Evolutionary conservation across 2,329 filamentous ascomycete species (phyloP), one percentile per base, ranked within the genome.

Genomic region (Teratosphaeriaceae sp.): DNA sequence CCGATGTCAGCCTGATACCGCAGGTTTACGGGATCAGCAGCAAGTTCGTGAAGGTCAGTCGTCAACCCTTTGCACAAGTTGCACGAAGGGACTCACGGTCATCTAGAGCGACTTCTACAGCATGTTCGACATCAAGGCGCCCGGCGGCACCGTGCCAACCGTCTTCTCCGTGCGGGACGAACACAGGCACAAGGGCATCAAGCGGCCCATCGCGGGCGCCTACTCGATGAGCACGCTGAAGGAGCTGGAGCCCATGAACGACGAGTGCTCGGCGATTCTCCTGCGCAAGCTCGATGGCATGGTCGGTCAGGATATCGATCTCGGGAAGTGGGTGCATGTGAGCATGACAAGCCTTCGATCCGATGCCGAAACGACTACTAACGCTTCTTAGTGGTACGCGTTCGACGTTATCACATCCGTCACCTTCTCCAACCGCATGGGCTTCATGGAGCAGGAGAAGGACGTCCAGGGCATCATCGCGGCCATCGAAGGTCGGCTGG

Each of bases 351-450:
- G 7, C n/a, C 35, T 7, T 7, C 34, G 23, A 23, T 18, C 18
- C 22, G 2, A 7, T 18, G 15, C 5, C n/a, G 20, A 5, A 11
- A 5, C 8, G 3, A 3, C 20, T 7, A 23, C 33, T 18, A 19
- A n/a, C 7, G 12, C 18, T 19, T 5, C 18, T 3, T 19, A 30
- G 20, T 36, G 40, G 40, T 88, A 84, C 52, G 84, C 85, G 0
- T 88, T 88, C 56, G 84, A 88, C 57, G 83, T 87, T 11, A 86
- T 87, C 47, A 82, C 82, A 5, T 35, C 24, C 6, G 41, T 54
- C 21, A 54, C 52, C 12, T 54, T 54, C 37, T 44, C 41, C 15
- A 45, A 48, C 22, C 43, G 44, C 8, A 34, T 54, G 18, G 52
- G 48, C 21, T 54, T 52, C 43, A 31, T 54, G 23, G 47, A 50